Evolutionary conservation across 2,329 filamentous ascomycete species (phyloP).

Genomic region (Calonectria henricotiae): DNA sequence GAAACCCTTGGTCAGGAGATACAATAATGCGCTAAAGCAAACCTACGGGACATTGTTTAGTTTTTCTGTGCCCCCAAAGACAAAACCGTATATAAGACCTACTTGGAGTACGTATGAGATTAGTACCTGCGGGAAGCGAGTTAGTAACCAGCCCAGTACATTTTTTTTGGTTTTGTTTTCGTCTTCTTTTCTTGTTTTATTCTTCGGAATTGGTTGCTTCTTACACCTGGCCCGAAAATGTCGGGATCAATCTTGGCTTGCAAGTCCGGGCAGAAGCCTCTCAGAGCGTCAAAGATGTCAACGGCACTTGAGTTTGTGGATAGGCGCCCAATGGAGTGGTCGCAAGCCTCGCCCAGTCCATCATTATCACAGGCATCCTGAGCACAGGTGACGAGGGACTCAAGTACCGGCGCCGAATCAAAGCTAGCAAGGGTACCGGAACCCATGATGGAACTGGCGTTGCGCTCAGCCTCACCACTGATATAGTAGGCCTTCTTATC

Average conservation of each 20-base stretch:
- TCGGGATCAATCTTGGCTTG: conserved; percentile 60
- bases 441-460: conserved; percentile 59
- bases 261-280: conserved; percentile 58
- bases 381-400: conserved; percentile 57
- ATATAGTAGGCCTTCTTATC: conserved; percentile 54
- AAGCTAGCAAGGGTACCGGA: conserved; percentile 54
- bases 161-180: not conserved
- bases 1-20: conserved; percentile 57
- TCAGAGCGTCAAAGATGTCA: conserved; percentile 57
- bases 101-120: conserved; percentile 60
- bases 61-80: not conserved
- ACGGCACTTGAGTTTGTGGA: conserved; percentile 50
- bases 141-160: conserved; percentile 31
- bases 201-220: conserved; percentile 26
- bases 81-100: not conserved
- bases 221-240: conserved; percentile 60
- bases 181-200: not conserved
- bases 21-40: conserved; percentile 56
- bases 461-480: conserved; percentile 56
- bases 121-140: conserved; percentile 52
- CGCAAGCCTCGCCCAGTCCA: conserved; percentile 55
- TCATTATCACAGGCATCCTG: conserved; percentile 58
- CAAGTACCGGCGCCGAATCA: conserved; percentile 53
- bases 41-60: conserved; percentile 34
- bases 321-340: conserved; percentile 51